These are phyloP conservation scores for Solanum acaule DNA, from an alignment of 257 asterid genomes.

Conservation along the genomic window DNA sequence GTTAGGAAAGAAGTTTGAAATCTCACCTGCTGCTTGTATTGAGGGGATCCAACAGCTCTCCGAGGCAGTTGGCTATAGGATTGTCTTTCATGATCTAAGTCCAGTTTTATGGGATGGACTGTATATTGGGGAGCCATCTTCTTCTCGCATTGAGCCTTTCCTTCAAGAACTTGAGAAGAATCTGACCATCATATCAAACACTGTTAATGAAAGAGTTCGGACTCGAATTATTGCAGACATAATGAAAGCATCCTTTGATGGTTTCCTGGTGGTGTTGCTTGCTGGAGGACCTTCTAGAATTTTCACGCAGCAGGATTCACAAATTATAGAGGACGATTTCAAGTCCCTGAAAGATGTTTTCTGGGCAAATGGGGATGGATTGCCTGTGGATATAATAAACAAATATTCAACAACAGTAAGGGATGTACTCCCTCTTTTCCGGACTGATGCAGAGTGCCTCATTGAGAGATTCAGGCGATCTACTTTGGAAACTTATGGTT, in stretches of 20 bases:
- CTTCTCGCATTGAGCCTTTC: conserved; percentile 80
- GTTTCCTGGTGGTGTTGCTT: conserved; percentile 70
- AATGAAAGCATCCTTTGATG: conserved; percentile 90
- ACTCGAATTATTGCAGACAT: conserved; percentile 72
- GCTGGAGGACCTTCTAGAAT: conserved; percentile 90
- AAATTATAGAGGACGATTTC: conserved; percentile 80
- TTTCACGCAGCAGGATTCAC: conserved; percentile 57
- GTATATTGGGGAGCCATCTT: conserved; percentile 71
- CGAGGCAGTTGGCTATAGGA: conserved; percentile 64
- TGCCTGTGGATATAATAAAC: conserved; percentile 59
- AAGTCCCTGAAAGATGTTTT: conserved; percentile 73
- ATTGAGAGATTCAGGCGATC: conserved; percentile 56
- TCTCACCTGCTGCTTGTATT: conserved; percentile 69
- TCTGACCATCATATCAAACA: conserved; percentile 60
- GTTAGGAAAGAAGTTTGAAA: conserved; percentile 64
- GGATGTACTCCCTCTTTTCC: conserved; percentile 66
- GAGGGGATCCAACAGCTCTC: conserved; percentile 84
- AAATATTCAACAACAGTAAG: conserved; percentile 59
- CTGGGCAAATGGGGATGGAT: conserved; percentile 91
- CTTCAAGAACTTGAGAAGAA: conserved; percentile 68
- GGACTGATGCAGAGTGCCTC: conserved; percentile 63
- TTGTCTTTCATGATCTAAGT: conserved; percentile 68
- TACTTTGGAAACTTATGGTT: conserved; percentile 59
- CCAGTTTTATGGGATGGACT: conserved; percentile 64
- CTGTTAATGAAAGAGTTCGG: conserved; percentile 66